phyloP scores from a whole-genome alignment of 2,329 filamentous ascomycete species.

The Aspergillus proliferans region DNA sequence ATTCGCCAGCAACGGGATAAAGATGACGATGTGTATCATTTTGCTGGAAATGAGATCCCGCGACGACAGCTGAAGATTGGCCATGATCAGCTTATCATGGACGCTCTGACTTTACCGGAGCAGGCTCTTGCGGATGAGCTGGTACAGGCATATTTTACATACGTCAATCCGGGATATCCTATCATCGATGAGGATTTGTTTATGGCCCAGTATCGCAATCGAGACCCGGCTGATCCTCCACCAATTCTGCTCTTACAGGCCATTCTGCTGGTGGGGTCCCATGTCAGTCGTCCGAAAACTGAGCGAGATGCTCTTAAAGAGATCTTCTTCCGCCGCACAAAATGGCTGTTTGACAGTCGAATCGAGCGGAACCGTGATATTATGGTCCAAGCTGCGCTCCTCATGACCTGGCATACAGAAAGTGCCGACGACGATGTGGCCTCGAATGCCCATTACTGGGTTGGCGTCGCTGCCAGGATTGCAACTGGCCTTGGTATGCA shows the following conservation, averaged over 20 bases:
- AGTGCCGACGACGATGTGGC: conserved; percentile 49
- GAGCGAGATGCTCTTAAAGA: conserved; percentile 42
- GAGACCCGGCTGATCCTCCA: conserved; percentile 40
- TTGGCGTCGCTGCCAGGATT: conserved; percentile 48
- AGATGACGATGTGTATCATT: conserved; percentile 39
- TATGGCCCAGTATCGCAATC: conserved; percentile 45
- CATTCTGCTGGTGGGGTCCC: conserved; percentile 48
- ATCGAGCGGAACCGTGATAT: conserved; percentile 50
- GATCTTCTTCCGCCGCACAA: conserved; percentile 48
- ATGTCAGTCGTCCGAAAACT: conserved; percentile 39
- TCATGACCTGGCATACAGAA: conserved; percentile 53
- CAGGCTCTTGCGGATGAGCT: conserved; percentile 45
- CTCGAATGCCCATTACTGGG: conserved; percentile 50
- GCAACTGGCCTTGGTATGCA: conserved; percentile 53
- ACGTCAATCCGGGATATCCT: conserved; percentile 48
- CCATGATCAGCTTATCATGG: conserved; percentile 41
- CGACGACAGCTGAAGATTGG: conserved; percentile 38
- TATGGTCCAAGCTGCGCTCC: conserved; percentile 50
- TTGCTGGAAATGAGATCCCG: conserved; percentile 39
- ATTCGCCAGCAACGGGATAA: conserved; percentile 45
- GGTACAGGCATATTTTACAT: conserved; percentile 46
- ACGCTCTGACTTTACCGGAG: conserved; percentile 47
- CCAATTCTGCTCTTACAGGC: conserved; percentile 47
- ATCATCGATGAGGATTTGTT: conserved; percentile 49
- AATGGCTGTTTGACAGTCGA: conserved; percentile 48